Evolutionary conservation across 2,329 filamentous ascomycete genomes (phyloP).

Genomic region (Sarocladiaceae sp.): DNA sequence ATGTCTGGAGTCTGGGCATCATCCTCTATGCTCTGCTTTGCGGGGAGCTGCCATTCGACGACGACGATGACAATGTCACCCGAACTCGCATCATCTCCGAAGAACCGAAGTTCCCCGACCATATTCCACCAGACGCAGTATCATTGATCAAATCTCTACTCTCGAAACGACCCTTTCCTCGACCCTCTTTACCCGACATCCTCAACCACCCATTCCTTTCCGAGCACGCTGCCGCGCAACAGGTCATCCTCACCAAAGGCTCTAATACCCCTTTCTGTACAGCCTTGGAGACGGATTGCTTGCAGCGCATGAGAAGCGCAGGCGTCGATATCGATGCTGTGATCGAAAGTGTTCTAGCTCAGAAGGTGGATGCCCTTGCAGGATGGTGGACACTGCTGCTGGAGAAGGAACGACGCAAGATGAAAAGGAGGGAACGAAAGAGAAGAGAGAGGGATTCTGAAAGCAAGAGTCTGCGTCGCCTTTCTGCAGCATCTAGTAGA

Average conservation of each 20-base stretch:
- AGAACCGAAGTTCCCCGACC: constrained; percentile 80
- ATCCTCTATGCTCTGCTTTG: constrained; percentile 80
- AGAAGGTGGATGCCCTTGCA: constrained; percentile 83
- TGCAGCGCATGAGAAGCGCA: constrained; percentile 88
- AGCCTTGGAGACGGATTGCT: constrained; percentile 79
- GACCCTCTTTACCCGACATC: constrained; percentile 80
- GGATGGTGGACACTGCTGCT: constrained; percentile 96
- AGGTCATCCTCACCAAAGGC: constrained; percentile 80
- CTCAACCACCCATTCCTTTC: constrained; percentile 82
- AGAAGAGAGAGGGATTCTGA: constrained; percentile 81
- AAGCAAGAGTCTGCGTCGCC: constrained; percentile 69
- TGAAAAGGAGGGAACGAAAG: constrained; percentile 73
- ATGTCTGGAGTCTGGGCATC: constrained; percentile 88
- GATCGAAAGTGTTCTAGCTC: constrained; percentile 87
- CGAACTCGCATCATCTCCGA: constrained; percentile 79
- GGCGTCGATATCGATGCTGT: constrained; percentile 93
- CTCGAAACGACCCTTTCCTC: constrained; percentile 81
- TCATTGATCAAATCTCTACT: constrained; percentile 75
- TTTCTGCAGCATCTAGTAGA: constrained; percentile 87
- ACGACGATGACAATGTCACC: constrained; percentile 86
- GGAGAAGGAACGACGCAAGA: constrained; percentile 91
- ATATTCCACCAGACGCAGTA: constrained; percentile 73
- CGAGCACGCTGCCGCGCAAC: constrained; percentile 82
- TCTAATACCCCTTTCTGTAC: constrained; percentile 82
- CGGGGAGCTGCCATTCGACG: constrained; percentile 89